Evolutionary conservation across 1,284 basidiomycete species (phyloP).

Genomic region (Malassezia globosa): DNA sequence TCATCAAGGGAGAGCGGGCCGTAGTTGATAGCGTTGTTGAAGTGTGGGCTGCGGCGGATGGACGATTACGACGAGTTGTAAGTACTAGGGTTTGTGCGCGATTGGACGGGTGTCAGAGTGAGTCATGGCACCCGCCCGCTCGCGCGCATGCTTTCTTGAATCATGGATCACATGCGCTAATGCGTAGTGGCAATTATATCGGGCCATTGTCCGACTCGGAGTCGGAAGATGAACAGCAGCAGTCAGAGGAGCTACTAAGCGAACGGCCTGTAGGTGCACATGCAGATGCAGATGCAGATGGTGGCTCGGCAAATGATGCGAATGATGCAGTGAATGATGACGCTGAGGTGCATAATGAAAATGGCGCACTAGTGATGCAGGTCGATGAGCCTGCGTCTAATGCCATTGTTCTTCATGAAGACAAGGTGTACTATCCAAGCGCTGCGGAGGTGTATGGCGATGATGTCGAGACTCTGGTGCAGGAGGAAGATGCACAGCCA

Average conservation of each 20-base stretch:
- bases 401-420: constrained; percentile 84
- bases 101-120: too few relatives aligned
- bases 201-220: constrained; percentile 43
- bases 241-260: constrained; percentile 7
- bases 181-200: constrained; percentile 40
- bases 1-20: background rate
- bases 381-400: constrained; percentile 54
- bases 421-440: constrained; percentile 94
- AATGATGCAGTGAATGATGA: constrained; percentile 51
- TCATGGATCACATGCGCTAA: background rate
- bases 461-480: constrained; percentile 89
- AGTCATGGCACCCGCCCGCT: too few relatives aligned
- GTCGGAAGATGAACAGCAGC: constrained; percentile 19
- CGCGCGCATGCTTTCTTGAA: too few relatives aligned
- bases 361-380: constrained; percentile 25
- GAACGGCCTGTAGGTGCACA: constrained; percentile 61
- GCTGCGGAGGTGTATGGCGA: constrained; percentile 84
- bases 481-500: constrained; percentile 95
- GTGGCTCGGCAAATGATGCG: background rate
- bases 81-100: too few relatives aligned
- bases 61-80: constrained; percentile 46
- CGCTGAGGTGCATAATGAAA: constrained; percentile 51
- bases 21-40: background rate
- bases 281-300: constrained; percentile 54
- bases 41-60: too few relatives aligned